Conservation (phyloP, 2,329 filamentous ascomycete genomes). For the Aspergillus phoenicis region DNA sequence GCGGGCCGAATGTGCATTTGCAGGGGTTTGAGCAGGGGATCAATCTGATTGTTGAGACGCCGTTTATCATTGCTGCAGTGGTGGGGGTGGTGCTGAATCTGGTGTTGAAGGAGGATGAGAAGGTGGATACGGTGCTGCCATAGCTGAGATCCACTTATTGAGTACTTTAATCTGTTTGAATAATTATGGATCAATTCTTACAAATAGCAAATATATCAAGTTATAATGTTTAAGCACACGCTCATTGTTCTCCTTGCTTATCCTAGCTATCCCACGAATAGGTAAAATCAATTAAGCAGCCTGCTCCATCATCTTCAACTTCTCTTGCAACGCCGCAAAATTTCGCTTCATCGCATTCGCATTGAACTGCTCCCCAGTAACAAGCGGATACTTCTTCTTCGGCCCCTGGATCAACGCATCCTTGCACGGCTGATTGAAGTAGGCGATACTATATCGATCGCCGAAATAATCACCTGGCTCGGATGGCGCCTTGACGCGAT, state of each 20-base stretch:
- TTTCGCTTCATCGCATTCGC: conserved; percentile 59
- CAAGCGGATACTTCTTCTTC: conserved; percentile 61
- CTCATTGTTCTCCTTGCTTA: neutral
- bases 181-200: too few relatives aligned
- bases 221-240: too few relatives aligned
- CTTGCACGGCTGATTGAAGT: conserved; percentile 65
- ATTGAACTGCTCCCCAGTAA: conserved; percentile 65
- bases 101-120: conserved; percentile 13
- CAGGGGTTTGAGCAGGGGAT: conserved; percentile 60
- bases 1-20: conserved; percentile 66
- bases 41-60: conserved; percentile 33
- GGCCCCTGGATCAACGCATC: conserved; percentile 63
- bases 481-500: conserved; percentile 63
- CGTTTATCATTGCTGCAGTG: conserved; percentile 35
- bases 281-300: neutral
- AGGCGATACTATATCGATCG: conserved; percentile 66
- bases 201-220: too few relatives aligned
- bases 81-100: conserved; percentile 33
- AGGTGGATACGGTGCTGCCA: neutral
- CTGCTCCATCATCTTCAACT: conserved; percentile 36
- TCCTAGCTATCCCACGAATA: too few relatives aligned
- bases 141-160: too few relatives aligned
- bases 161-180: too few relatives aligned
- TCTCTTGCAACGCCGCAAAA: conserved; percentile 56
- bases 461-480: conserved; percentile 60